A percentile compares a stretch with the other conserved stretches of the same genome.
Evolutionary conservation across 768 basidiomycete genomes (phyloP).

Genomic region (Boletellus ananas): DNA sequence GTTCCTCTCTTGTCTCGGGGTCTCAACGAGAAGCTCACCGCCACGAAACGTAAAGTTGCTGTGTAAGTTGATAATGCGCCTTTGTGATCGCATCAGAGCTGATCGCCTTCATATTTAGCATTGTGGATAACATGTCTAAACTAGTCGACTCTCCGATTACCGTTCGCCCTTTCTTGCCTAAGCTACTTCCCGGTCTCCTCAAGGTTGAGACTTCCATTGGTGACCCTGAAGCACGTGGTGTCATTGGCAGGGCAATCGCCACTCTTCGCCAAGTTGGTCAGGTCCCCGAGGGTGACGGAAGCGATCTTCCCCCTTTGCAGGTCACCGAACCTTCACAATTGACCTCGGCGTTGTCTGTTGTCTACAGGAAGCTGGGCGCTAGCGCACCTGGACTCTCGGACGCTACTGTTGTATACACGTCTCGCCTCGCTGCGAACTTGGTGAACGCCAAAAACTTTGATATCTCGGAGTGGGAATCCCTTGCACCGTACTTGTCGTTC

Average conservation of each 20-base stretch:
- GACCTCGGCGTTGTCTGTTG: constrained; percentile 58
- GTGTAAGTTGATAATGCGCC: constrained; percentile 55
- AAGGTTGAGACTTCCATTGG: constrained; percentile 94
- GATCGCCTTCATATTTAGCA: constrained; percentile 45
- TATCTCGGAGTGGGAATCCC: constrained; percentile 77
- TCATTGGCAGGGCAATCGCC: constrained; percentile 86
- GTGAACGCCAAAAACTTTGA: constrained; percentile 93
- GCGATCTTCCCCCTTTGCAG: constrained; percentile 85
- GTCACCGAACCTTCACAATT: constrained; percentile 66
- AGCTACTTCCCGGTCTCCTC: constrained; percentile 90
- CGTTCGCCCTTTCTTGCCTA: constrained; percentile 95
- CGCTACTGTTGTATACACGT: constrained; percentile 62
- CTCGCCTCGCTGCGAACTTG: constrained; percentile 79
- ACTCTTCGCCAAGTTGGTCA: constrained; percentile 96
- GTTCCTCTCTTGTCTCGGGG: constrained; percentile 94
- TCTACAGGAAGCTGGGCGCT: constrained; percentile 83
- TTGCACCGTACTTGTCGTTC: constrained; percentile 74
- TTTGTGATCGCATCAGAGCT: constrained; percentile 14
- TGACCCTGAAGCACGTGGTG: constrained; percentile 96
- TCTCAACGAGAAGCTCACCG: constrained; percentile 89
- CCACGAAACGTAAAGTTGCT: constrained; percentile 96
- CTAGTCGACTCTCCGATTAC: constrained; percentile 93
- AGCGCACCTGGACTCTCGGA: constrained; percentile 55
- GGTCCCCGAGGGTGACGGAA: constrained; percentile 82
- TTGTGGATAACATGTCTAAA: constrained; percentile 98